Percentiles rank a stretch among this genome's conserved stretches.
phyloP scores from a whole-genome alignment of 1,139 yeast genomes.

The Suhomyces bribrorum region DNA sequence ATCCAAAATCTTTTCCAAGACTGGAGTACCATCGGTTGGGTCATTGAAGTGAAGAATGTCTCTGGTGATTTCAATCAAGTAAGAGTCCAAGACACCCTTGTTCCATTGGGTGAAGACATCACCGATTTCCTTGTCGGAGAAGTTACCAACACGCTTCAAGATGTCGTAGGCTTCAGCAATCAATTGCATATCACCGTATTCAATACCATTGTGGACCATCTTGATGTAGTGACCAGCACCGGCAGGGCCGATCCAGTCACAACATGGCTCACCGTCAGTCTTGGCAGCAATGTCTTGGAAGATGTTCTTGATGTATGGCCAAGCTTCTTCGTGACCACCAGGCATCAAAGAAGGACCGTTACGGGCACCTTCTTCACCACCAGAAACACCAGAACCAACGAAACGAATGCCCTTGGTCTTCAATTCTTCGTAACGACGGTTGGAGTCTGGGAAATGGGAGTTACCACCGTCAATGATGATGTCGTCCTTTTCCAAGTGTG shows the following conservation, averaged over 20 bases:
- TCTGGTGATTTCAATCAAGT: constrained; percentile 95
- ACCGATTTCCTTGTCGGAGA: constrained; percentile 89
- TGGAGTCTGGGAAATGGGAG: constrained; percentile 98
- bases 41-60: constrained; percentile 86
- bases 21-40: constrained; percentile 85
- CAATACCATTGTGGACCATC: constrained; percentile 99
- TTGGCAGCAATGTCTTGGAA: constrained; percentile 97
- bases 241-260: constrained; percentile 99
- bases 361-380: constrained; percentile 99
- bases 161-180: constrained; percentile 97
- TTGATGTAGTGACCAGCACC: constrained; percentile 99
- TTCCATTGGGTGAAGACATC: constrained; percentile 93
- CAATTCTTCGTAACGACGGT: constrained; percentile 93
- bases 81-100: constrained; percentile 96
- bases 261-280: constrained; percentile 98
- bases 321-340: constrained; percentile 97
- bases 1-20: constrained; percentile 95
- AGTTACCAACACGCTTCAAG: constrained; percentile 91
- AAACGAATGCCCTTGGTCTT: constrained; percentile 84
- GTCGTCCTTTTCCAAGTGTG: constrained; percentile 93
- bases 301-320: constrained; percentile 97
- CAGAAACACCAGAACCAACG: constrained; percentile 99
- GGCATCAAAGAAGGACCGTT: constrained; percentile 99
- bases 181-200: constrained; percentile 99
- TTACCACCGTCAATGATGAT: constrained; percentile 99